Base-by-base conservation (phyloP, 805 yeast species). In the Pichia manshurica region DNA sequence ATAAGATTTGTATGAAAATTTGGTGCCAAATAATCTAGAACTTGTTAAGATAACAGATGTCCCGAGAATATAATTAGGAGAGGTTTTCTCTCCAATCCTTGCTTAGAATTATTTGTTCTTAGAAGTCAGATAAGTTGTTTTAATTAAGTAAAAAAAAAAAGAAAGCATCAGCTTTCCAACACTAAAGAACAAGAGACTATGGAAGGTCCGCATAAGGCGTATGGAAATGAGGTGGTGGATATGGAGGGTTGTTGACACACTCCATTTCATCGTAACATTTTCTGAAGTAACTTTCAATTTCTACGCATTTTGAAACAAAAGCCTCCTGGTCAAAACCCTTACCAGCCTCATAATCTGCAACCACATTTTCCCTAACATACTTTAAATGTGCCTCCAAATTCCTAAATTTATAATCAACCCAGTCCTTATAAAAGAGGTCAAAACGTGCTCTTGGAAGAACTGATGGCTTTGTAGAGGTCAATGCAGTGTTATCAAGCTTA, bases 261-360 rank as follows among this genome's bases (percentile, higher is more conserved):
- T 67, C 71, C 59, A 67, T 64, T 48, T 68, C 70, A 42, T 57
- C 50, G 58, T 64, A 68, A 22, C 61, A 52, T 19, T 58, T 58
- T 6, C 51, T 42, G 23, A 67, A 32, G 49, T 67, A 67, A 12
- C 51, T 42, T 45, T 64, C 65, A 17, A 65, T 53, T n/a, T 56
- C 56, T 21, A 59, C 47, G 46, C 66, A 62, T 42, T 62, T 56
- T n/a, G 55, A 54, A 25, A 67, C 59, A 20, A 53, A 44, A 3
- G 53, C 55, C 21, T 45, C 42, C 45, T 67, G 71, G 49, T 62
- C 60, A 45, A 66, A 67, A 2, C 50, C 55, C 21, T 55, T 57
- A 22, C 63, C 62, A 2, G 36, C 46, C 35, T 50, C 31, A 33
- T 38, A 58, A 16, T 52, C 42, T 5, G 56, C 50, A 49, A 47